Conservation (phyloP, 2,329 filamentous ascomycete species). For the Chrysoporthe puriensis region DNA sequence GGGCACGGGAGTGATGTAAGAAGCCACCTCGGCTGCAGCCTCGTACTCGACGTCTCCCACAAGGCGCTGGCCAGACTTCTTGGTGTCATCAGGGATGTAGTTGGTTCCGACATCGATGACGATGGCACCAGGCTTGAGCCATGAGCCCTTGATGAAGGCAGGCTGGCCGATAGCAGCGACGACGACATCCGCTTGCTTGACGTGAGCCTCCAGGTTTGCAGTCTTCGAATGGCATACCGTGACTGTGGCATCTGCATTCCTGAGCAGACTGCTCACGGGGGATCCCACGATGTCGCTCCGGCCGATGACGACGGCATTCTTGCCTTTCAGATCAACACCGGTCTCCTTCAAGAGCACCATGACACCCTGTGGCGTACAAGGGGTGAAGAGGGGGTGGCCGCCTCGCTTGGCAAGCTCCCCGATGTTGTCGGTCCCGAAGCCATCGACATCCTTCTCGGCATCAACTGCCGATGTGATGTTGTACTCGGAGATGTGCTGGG, state of each 20-base stretch:
- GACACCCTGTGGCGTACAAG: conserved; percentile 95
- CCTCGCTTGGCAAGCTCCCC: conserved; percentile 96
- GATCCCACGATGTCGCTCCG: conserved; percentile 97
- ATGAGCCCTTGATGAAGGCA: conserved; percentile 89
- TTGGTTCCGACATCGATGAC: conserved; percentile 99
- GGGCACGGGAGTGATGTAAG: conserved; percentile 92
- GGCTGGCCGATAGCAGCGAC: conserved; percentile 90
- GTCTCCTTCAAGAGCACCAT: conserved; percentile 89
- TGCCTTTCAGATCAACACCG: conserved; percentile 82
- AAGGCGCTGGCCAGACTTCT: conserved; percentile 88
- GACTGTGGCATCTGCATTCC: conserved; percentile 94
- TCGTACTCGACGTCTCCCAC: conserved; percentile 96
- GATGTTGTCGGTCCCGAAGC: conserved; percentile 92
- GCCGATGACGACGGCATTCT: conserved; percentile 92
- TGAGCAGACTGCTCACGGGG: conserved; percentile 92
- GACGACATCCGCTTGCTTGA: conserved; percentile 86
- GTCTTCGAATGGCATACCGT: conserved; percentile 96
- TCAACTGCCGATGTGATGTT: conserved; percentile 86
- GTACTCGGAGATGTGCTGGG: conserved; percentile 88
- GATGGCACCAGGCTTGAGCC: conserved; percentile 92
- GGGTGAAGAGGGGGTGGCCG: conserved; percentile 84
- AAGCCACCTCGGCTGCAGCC: conserved; percentile 81
- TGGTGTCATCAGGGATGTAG: conserved; percentile 85
- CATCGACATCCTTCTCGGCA: conserved; percentile 96
- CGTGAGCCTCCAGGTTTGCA: conserved; percentile 68